Base-by-base conservation (phyloP, 768 basidiomycete species). In the Pisolithus tinctorius region DNA sequence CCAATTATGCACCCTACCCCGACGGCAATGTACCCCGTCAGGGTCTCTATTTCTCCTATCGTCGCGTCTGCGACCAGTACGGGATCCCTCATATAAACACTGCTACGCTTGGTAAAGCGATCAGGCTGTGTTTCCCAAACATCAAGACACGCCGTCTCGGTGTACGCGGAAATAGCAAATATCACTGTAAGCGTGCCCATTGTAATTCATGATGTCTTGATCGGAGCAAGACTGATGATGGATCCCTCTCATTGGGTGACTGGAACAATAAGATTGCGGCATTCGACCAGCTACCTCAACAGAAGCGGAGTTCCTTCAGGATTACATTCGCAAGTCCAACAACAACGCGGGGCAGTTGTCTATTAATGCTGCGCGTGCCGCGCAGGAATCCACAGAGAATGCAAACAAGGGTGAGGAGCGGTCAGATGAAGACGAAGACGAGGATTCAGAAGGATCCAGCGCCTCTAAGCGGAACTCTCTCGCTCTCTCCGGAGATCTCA, bases 31-130 rank as follows among this genome's bases (percentile, higher is more conserved):
- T 94, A 34, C 89, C 93, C 42, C 83, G 93, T 48, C 93, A 95
- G 64, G 93, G 92, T 6, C 81, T 96, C 47, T 96, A 94, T 70
- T 90, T 91, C 65, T 94, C 92, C 31, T 96, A 94, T 71, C 80
- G 87, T 55, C 77, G 90, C 49, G 84, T 93, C 51, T 93, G 90
- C 69, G 89, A 93, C 71, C 87, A 91, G 69, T 91, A 93, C 71
- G 87, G 88, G 47, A 88, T 93, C 54, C 89, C 88, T 48, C 90
- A 94, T 63, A 91, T 95, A 74, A 96, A 94, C 75, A 92, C 93
- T 36, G 93, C 93, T 58, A 93, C 93, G 1, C 78, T 96, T 60
- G 93, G 93, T 55, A 96, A 96, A 69, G 92, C 93, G 43, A 93
- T 96, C 63, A 80, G 92, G 55, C 80, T 89, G 49, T 93, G 91